Base-by-base conservation (phyloP, 257 asterid species). In the Jaltomata sinuosa region DNA sequence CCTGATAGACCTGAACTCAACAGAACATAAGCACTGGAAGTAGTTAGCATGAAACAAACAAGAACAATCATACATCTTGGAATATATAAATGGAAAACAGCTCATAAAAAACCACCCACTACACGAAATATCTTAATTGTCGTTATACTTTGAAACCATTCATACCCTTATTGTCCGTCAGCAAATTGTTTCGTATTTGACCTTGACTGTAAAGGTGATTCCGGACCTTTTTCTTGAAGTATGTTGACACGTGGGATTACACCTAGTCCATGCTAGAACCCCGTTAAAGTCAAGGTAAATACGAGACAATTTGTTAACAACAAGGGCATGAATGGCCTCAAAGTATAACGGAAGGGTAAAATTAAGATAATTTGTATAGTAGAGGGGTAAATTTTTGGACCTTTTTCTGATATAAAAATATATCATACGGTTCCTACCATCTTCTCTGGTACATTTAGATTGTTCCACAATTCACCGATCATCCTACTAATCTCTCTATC, bases 401-500 rank as follows among this genome's bases (percentile, higher is more conserved):
- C 40, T 74, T 45, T 45, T 25, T 2, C 57, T 2, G 0, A 45
- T 45, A 45, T 74, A 77, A 22, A 45, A 27, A 22, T 21, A 25
- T 67, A 47, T 38, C 16, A 25, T 45, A 4, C 47, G 11, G 45
- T 79, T 59, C 93, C 87, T 93, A 96, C 99, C 19, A 91, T 79
- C 87, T 88, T 88, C 83, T 96, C 95, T 10, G 90, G 89, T n/a
- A 88, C 95, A 32, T 91, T 89, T 1, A 96, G 85, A 27, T 96
- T 93, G 85, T 92, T 96, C 99, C 99, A 96, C 1, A 90, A 52
- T 59, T 93, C 97, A 11, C 99, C 99, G 3, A 96, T 96, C 89
- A 91, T 94, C 86, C 93, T 84, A 84, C 98, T 94, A 12, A 96
- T 94, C 84, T 94, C 96, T 57, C 98, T 74, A 50, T 96, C 98